Evolutionary conservation across 139 green algal species (phyloP), one percentile per base, ranked within the genome.

Genomic region (Closterium sp.): DNA sequence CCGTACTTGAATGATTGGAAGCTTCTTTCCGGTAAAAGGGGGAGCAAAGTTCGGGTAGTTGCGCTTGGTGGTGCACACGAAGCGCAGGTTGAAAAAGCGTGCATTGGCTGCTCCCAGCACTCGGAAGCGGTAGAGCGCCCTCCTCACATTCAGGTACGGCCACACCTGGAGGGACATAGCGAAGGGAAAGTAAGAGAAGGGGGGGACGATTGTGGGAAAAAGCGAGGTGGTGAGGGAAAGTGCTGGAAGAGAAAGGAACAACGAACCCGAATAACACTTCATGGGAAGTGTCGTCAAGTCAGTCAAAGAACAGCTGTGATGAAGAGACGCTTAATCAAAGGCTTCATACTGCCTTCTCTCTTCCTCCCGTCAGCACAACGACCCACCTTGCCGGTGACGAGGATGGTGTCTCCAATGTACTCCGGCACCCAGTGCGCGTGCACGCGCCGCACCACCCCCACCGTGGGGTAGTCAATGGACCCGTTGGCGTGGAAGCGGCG

Each of bases 361-460:
- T n/a, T n/a, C n/a, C n/a, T n/a, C n/a, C n/a, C n/a, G n/a, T n/a
- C n/a, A n/a, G n/a, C n/a, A n/a, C n/a, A n/a, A n/a, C n/a, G n/a
- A n/a, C 4, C 16, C 85, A 89, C 85, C 85, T 81, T 66, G 66
- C 89, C 89, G 28, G 90, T 92, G 31, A 92, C 89, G 21, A 89
- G 21, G 7, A 92, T 92, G 43, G 32, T 31, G 33, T 89, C 66
- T 2, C 89, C 89, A 3, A 92, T 84, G 30, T 43, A 89, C 81
- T 92, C 85, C 7, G 89, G 76, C 33, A 92, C 69, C 89, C 89
- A 92, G 33, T 92, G 33, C 3, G 89, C 76, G 33, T 92, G 89
- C 19, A 87, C 88, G 30, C 36, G 36, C 36, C 4, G 36, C 36
- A 55, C 4, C 36, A 55, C 36, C 4, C 90, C 90, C 32, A 38